Conservation (phyloP, 2,329 filamentous ascomycete species). For the Trichoderma sp. region DNA sequence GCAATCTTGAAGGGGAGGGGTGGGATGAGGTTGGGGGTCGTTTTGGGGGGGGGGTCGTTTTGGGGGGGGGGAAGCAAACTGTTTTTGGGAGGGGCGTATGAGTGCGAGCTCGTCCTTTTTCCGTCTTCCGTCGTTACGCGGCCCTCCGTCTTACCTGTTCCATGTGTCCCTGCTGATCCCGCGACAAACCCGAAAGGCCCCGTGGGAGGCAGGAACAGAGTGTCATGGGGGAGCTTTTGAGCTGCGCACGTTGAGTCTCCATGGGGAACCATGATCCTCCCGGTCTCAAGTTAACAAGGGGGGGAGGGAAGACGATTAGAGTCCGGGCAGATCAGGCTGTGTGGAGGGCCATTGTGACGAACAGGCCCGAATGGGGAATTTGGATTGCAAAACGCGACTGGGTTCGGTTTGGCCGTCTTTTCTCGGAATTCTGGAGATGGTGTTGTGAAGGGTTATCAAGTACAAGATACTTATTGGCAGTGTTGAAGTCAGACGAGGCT, state of each 20-base stretch:
- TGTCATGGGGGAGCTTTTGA: neutral
- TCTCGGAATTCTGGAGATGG: neutral
- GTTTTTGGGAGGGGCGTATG: neutral
- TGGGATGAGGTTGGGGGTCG: neutral
- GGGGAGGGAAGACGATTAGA: neutral
- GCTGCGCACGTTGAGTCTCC: neutral
- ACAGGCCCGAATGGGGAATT: constrained; percentile 4
- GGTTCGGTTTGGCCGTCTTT: neutral
- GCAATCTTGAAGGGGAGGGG: neutral
- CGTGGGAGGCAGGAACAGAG: neutral
- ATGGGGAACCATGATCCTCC: constrained; percentile 9
- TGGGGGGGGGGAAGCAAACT: neutral
- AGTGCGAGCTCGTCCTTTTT: neutral
- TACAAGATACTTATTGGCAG: neutral
- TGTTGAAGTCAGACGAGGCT: neutral
- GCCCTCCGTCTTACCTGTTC: neutral
- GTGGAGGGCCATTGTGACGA: neutral
- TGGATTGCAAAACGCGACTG: neutral
- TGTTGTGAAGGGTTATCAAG: neutral
- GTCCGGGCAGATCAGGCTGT: neutral
- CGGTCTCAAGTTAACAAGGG: neutral
- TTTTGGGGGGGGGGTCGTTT: neutral
- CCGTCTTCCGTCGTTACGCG: neutral
- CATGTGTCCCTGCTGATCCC: constrained; percentile 10
- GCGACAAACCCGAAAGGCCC: neutral